Conservation (phyloP, 2,329 filamentous ascomycete genomes). For the Alternaria novae-zelandiae region DNA sequence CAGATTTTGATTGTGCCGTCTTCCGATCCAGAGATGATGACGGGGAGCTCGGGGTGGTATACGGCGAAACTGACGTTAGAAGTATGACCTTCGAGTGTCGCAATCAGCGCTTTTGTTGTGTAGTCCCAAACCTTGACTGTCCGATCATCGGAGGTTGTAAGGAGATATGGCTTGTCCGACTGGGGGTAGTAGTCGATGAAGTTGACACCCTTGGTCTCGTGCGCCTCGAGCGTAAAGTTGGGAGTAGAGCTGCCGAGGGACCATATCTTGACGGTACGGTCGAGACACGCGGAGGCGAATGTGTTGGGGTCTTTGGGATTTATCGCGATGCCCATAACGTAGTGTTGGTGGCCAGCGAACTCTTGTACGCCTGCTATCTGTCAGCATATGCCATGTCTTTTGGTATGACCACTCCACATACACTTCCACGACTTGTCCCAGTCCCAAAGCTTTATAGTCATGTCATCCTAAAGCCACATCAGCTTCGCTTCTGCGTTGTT, state of each 20-base stretch:
- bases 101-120: slow-evolving; percentile 96
- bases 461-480: slow-evolving; percentile 42
- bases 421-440: slow-evolving; percentile 99
- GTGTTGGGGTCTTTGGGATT: slow-evolving; percentile 87
- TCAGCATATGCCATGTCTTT: slow-evolving; percentile 22
- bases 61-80: slow-evolving; percentile 98
- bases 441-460: slow-evolving; percentile 90
- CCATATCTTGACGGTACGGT: slow-evolving; percentile 98
- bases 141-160: slow-evolving; percentile 94
- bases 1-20: slow-evolving; percentile 98
- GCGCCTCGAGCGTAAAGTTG: slow-evolving; percentile 95
- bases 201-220: slow-evolving; percentile 97
- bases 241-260: slow-evolving; percentile 90
- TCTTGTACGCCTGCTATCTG: slow-evolving; percentile 69
- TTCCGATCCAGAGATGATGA: slow-evolving; percentile 97
- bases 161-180: slow-evolving; percentile 78
- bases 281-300: slow-evolving; percentile 91
- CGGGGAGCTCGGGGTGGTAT: slow-evolving; percentile 94
- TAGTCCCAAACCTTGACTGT: slow-evolving; percentile 99
- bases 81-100: slow-evolving; percentile 94
- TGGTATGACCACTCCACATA: slow-evolving; percentile 16
- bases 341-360: slow-evolving; percentile 95
- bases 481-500: slow-evolving; percentile 16
- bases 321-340: slow-evolving; percentile 95
- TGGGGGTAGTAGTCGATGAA: slow-evolving; percentile 87